Evolutionary conservation across 129 eudicot species (phyloP), one percentile per base, ranked within the genome.

Genomic region (Ambrosia trifida): DNA sequence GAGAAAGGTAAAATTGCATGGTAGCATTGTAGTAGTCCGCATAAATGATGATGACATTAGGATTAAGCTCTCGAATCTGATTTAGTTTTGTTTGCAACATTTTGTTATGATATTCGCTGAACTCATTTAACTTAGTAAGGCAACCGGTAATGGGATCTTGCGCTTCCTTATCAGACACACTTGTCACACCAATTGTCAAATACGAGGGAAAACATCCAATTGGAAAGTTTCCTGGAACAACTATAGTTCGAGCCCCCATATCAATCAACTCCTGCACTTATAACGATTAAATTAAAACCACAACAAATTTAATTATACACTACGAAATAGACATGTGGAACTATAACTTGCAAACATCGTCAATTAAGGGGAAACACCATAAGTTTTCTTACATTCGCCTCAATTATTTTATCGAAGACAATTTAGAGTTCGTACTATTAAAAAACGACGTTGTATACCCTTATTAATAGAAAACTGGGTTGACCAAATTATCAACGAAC

Each of bases 11-110:
- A 16, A 36, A 24, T 10, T 20, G 76, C 33, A 20, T 16, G 52
- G 59, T 71, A 19, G 82, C 80, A n/a, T 77, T 72, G 73, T 72
- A 82, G 51, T 72, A 72, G 64, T 82, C 82, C 1, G 68, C 86
- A 49, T 82, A 82, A 13, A 64, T 33, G 54, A 78, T 64, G 46
- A 13, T 13, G 1, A 65, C 68, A 51, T 74, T 28, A 7, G 64
- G 70, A 56, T 51, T 67, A 20, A 67, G 60, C 24, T 52, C 54
- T 16, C 51, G 72, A 1, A 74, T 24, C 9, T 9, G 30, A 6
- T 44, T 17, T 11, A 83, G 7, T 13, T 61, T 54, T 19, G 31
- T 10, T 69, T 64, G 74, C 18, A 83, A 58, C 16, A 31, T 61
- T 17, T 63, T 17, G 6, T 83, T 83, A 41, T 78, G 74, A 19